Percentiles rank a stretch among this genome's conserved stretches.
phyloP scores from a whole-genome alignment of 139 green algal genomes.

The Astrephomene gubernaculifera region DNA sequence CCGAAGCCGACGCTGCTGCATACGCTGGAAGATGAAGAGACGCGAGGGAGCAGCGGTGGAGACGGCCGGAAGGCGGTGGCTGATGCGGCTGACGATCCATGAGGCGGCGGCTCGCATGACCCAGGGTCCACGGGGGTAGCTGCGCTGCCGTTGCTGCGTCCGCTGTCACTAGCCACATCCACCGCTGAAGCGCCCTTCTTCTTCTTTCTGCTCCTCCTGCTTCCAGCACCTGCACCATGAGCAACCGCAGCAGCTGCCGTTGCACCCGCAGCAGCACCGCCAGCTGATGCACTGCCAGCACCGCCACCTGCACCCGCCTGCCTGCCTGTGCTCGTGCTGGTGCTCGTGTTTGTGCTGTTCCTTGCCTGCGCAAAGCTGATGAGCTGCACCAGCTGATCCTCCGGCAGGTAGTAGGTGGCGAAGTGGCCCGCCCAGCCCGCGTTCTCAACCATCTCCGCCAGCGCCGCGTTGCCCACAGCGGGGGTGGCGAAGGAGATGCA shows the following conservation, averaged over 20 bases:
- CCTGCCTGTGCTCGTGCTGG: neutral
- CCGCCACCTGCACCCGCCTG: neutral
- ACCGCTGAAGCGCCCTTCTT: too few species aligned
- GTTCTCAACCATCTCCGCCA: slow-evolving; percentile 70
- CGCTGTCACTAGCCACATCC: too few species aligned
- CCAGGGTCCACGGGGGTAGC: too few species aligned
- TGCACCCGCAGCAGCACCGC: neutral
- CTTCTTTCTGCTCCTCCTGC: too few species aligned
- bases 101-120: too few species aligned
- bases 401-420: slow-evolving; percentile 75
- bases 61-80: too few species aligned
- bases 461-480: slow-evolving; percentile 77
- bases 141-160: too few species aligned
- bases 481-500: slow-evolving; percentile 81
- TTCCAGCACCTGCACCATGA: too few species aligned
- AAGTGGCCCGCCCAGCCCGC: slow-evolving; percentile 69
- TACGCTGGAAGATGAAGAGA: neutral
- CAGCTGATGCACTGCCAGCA: neutral
- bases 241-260: neutral
- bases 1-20: neutral
- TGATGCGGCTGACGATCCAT: too few species aligned
- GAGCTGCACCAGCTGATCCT: slow-evolving; percentile 63
- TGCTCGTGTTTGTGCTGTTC: neutral
- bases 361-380: slow-evolving; percentile 46
- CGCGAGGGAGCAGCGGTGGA: too few species aligned